phyloP scores from a whole-genome alignment of 75 land plant genomes.

The Cunninghamia lanceolata region DNA sequence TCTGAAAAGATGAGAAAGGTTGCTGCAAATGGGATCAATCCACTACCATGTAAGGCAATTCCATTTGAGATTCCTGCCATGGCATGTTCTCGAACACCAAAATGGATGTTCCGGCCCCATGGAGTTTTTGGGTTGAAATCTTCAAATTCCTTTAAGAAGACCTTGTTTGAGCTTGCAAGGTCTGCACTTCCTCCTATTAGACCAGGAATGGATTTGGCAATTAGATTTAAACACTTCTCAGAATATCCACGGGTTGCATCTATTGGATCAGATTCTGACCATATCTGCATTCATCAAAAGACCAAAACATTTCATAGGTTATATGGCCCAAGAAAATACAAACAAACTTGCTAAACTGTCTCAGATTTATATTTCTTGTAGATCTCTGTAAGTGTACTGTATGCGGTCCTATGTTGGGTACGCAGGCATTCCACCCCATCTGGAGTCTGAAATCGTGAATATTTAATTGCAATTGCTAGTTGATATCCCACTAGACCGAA shows the following conservation, averaged over 20 bases:
- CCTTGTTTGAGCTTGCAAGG: conserved; percentile 87
- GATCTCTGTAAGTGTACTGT: too few species aligned
- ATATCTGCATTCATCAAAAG: conserved; percentile 21
- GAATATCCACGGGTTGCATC: conserved; percentile 89
- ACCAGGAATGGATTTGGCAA: conserved; percentile 66
- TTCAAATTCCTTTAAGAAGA: conserved; percentile 49
- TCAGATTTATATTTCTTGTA: background rate
- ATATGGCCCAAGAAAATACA: background rate
- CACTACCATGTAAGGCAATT: conserved; percentile 72
- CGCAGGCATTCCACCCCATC: background rate
- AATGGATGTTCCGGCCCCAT: conserved; percentile 73
- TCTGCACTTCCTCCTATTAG: conserved; percentile 90
- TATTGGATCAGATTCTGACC: conserved; percentile 46
- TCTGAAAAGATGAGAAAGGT: conserved; percentile 88
- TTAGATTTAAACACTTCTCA: conserved; percentile 66
- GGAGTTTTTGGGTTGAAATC: conserved; percentile 61
- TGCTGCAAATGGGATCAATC: conserved; percentile 79
- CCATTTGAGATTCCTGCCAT: conserved; percentile 97
- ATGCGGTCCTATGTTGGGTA: background rate
- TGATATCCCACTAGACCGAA: background rate
- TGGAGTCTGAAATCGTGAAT: background rate
- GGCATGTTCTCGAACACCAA: conserved; percentile 87
- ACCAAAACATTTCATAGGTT: background rate
- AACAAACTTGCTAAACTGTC: background rate
- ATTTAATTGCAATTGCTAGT: background rate